Percentiles rank a stretch among this genome's conserved stretches.
phyloP scores from a whole-genome alignment of 495 filamentous ascomycete genomes.

The Extremus antarcticus region DNA sequence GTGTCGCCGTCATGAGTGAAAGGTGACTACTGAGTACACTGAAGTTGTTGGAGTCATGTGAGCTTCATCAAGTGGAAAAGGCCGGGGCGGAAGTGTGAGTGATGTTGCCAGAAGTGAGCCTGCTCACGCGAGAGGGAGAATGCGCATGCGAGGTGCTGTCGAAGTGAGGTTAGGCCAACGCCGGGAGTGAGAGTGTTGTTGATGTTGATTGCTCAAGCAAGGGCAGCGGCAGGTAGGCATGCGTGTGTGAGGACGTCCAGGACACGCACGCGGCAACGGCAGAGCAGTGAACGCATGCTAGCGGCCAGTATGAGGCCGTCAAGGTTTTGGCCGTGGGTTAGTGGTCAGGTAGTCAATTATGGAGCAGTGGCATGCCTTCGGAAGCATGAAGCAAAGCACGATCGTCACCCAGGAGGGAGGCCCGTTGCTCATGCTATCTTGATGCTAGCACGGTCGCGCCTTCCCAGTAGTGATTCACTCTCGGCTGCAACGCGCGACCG shows the following conservation, averaged over 20 bases:
- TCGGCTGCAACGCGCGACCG: not conserved
- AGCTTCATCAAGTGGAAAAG: not conserved
- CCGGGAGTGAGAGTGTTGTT: conserved; percentile 1
- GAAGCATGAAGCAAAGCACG: not conserved
- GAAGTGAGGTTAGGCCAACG: not conserved
- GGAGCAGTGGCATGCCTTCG: not conserved
- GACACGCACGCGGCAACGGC: not conserved
- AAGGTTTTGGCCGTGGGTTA: not conserved
- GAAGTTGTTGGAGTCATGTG: not conserved
- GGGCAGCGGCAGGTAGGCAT: conserved; percentile 14
- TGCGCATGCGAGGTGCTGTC: not conserved
- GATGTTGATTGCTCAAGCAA: conserved; percentile 20
- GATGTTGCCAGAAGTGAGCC: not conserved
- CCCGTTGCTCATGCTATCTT: not conserved
- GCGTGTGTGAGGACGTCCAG: not conserved
- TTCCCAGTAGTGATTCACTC: not conserved
- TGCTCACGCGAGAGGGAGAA: not conserved
- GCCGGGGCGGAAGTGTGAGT: not conserved
- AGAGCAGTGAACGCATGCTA: not conserved
- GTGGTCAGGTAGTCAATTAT: not conserved
- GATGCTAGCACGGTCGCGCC: not conserved
- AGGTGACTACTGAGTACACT: not conserved
- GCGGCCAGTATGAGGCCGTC: not conserved
- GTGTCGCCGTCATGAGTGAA: conserved; percentile 8
- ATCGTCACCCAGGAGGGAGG: not conserved